Percentiles rank a stretch among this genome's conserved stretches.
phyloP scores from a whole-genome alignment of 805 yeast genomes.

The Debaryomyces prosopidis region DNA sequence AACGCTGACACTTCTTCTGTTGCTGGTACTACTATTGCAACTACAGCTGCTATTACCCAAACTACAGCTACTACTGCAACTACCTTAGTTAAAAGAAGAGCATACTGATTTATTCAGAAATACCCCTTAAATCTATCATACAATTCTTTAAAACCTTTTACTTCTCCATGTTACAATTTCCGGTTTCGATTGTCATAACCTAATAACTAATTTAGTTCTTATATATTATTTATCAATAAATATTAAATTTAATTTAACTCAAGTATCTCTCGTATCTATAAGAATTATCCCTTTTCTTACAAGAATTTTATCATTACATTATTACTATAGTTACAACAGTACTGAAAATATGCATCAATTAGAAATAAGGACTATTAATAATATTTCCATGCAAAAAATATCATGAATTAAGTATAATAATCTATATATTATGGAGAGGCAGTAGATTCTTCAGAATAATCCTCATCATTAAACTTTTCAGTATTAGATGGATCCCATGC shows the following conservation, averaged over 20 bases:
- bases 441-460: slow-evolving; percentile 23
- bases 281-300: too few relatives aligned
- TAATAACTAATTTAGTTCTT: not conserved
- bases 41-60: slow-evolving; percentile 9
- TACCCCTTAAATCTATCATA: not conserved
- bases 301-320: too few relatives aligned
- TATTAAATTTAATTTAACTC: too few relatives aligned
- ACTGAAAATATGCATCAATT: too few relatives aligned
- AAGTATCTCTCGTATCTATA: too few relatives aligned
- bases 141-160: not conserved
- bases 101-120: slow-evolving; percentile 12
- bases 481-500: slow-evolving; percentile 46
- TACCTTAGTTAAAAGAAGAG: slow-evolving; percentile 22
- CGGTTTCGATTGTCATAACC: slow-evolving; percentile 1
- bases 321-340: too few relatives aligned
- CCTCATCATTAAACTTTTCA: slow-evolving; percentile 23
- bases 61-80: slow-evolving; percentile 13
- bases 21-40: slow-evolving; percentile 14
- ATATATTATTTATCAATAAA: too few relatives aligned
- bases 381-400: too few relatives aligned
- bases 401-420: too few relatives aligned
- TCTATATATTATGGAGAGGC: slow-evolving; percentile 7
- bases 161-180: not conserved
- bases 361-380: too few relatives aligned
- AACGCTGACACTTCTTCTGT: slow-evolving; percentile 20